Conservation (phyloP, 2,329 filamentous ascomycete genomes). For the Epichloe glyceriae region DNA sequence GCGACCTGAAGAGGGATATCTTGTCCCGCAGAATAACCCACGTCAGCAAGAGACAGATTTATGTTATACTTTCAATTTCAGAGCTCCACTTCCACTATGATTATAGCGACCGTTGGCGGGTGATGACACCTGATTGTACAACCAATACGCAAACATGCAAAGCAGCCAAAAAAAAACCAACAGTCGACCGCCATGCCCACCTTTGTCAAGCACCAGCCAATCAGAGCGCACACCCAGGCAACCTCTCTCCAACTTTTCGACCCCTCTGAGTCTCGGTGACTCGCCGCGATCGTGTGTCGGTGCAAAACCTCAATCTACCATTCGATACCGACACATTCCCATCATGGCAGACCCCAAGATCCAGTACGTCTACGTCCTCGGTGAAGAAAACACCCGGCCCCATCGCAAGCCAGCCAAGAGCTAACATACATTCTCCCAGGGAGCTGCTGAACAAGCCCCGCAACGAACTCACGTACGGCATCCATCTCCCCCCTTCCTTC, state of each 20-base stretch:
- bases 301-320: conserved; percentile 7
- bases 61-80: too few species aligned
- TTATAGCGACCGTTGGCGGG: too few species aligned
- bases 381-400: too few species aligned
- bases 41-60: too few species aligned
- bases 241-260: conserved; percentile 21
- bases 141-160: too few species aligned
- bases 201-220: conserved; percentile 12
- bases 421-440: conserved; percentile 35
- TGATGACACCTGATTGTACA: too few species aligned
- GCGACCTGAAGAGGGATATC: too few species aligned
- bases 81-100: too few species aligned
- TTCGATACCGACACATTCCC: conserved; percentile 7
- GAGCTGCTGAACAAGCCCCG: conserved; percentile 83
- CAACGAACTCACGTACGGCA: conserved; percentile 75
- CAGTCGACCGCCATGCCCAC: not conserved
- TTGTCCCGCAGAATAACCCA: too few species aligned
- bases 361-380: conserved; percentile 43
- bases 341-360: conserved; percentile 58
- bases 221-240: conserved; percentile 9
- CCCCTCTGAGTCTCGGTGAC: conserved; percentile 17
- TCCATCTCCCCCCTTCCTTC: conserved; percentile 4
- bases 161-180: too few species aligned
- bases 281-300: conserved; percentile 11
- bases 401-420: not conserved